phyloP scores from a whole-genome alignment of 2,329 filamentous ascomycete species.

The Microdochium nivale region DNA sequence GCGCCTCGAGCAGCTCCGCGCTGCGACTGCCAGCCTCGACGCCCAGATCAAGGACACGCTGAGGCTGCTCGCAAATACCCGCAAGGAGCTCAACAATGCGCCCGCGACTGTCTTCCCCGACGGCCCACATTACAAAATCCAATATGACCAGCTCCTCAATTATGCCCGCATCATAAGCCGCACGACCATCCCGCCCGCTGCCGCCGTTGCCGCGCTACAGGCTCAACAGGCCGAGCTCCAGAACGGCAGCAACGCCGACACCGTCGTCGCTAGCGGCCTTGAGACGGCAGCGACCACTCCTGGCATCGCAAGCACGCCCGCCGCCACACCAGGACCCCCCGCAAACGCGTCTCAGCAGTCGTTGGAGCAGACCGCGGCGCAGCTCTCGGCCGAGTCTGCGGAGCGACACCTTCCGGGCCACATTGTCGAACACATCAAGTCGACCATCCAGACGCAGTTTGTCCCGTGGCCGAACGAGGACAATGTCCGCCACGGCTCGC shows the following conservation, averaged over 20 bases:
- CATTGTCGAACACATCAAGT: conserved; percentile 43
- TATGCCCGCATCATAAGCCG: conserved; percentile 76
- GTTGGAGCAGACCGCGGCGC: conserved; percentile 10
- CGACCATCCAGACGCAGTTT: conserved; percentile 51
- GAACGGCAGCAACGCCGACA: conserved; percentile 9
- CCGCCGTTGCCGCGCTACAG: conserved; percentile 28
- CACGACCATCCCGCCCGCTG: conserved; percentile 64
- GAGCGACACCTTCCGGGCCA: conserved; percentile 35
- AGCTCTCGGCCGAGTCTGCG: conserved; percentile 24
- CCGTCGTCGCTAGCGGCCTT: conserved; percentile 11
- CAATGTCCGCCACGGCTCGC: conserved; percentile 58
- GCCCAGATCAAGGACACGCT: conserved; percentile 64
- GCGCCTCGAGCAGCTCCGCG: conserved; percentile 60
- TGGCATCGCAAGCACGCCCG: conserved; percentile 1
- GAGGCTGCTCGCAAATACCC: conserved; percentile 59
- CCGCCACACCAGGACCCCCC: conserved; percentile 7
- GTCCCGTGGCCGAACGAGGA: conserved; percentile 70
- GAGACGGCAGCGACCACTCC: conserved; percentile 5
- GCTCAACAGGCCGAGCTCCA: conserved; percentile 21
- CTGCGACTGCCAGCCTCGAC: conserved; percentile 57
- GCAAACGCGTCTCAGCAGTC: conserved; percentile 11
- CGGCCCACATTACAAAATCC: conserved; percentile 45
- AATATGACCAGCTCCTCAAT: conserved; percentile 64
- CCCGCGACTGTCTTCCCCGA: conserved; percentile 47
- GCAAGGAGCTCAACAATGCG: conserved; percentile 62